Evolutionary conservation across 148 eudicot genomes (phyloP).

Genomic region (Rhododendron simsii): DNA sequence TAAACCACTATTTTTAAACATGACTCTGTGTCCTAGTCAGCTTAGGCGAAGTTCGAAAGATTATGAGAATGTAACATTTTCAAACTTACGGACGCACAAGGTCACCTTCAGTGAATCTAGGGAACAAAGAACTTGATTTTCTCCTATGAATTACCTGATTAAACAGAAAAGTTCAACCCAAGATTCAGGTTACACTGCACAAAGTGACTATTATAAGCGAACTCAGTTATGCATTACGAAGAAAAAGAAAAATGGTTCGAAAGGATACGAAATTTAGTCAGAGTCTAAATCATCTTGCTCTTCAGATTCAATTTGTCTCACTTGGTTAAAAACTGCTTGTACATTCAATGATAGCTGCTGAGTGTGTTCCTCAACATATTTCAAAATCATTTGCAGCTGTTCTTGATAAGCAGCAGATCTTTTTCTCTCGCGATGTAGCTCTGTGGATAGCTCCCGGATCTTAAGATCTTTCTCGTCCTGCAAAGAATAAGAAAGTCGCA

Average conservation of each 20-base stretch:
- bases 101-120: too few species aligned
- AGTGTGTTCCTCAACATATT: constrained; percentile 12
- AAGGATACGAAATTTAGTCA: background rate
- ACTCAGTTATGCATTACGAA: background rate
- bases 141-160: too few species aligned
- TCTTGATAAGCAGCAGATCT: constrained; percentile 11
- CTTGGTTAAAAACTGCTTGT: too few species aligned
- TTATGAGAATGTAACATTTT: too few species aligned
- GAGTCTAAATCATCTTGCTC: constrained; percentile 3
- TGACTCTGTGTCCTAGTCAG: too few species aligned
- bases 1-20: too few species aligned
- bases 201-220: background rate
- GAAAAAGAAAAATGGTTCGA: background rate
- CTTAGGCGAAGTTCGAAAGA: too few species aligned
- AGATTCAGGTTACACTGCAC: background rate
- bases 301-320: constrained; percentile 1
- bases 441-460: constrained; percentile 4
- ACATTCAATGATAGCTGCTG: background rate
- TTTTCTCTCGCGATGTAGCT: constrained; percentile 4
- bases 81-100: too few species aligned
- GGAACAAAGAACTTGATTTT: too few species aligned
- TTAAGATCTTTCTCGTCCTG: constrained; percentile 15
- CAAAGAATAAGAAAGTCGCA: background rate
- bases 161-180: background rate
- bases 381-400: constrained; percentile 9